phyloP scores from a whole-genome alignment of 768 basidiomycete genomes.

The Rubroboletus satanas region DNA sequence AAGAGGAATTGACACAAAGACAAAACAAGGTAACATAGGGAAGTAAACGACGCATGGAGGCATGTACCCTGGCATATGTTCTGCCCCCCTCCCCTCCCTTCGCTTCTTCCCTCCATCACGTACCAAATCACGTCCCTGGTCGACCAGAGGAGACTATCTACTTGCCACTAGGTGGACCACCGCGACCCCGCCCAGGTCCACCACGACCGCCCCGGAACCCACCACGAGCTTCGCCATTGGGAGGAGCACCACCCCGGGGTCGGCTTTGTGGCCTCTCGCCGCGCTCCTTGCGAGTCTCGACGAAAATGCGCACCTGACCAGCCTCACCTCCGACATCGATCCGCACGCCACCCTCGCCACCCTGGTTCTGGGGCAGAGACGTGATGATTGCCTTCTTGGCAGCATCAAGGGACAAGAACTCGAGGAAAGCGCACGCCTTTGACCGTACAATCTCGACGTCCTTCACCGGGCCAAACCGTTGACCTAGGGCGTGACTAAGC shows the following conservation, averaged over 20 bases:
- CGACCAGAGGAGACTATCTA: constrained; percentile 9
- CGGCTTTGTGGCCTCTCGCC: constrained; percentile 69
- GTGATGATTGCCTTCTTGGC: constrained; percentile 85
- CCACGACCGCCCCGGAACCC: constrained; percentile 47
- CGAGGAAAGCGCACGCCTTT: constrained; percentile 94
- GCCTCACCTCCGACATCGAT: constrained; percentile 61
- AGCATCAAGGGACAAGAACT: constrained; percentile 71
- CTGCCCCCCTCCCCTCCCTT: background rate
- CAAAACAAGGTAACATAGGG: constrained; percentile 15
- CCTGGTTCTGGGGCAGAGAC: constrained; percentile 58
- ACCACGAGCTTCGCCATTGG: constrained; percentile 45
- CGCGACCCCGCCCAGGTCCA: constrained; percentile 41
- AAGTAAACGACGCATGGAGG: constrained; percentile 7
- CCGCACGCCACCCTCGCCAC: constrained; percentile 88
- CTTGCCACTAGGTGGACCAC: constrained; percentile 29
- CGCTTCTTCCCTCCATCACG: background rate
- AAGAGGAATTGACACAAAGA: constrained; percentile 1
- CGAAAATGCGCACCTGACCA: constrained; percentile 54
- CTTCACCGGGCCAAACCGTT: constrained; percentile 77
- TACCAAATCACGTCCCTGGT: constrained; percentile 1
- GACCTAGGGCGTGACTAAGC: constrained; percentile 47
- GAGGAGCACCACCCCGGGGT: constrained; percentile 58
- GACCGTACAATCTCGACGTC: constrained; percentile 83
- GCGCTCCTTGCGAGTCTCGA: constrained; percentile 91
- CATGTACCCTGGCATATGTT: constrained; percentile 13